These are phyloP conservation scores for Wickerhamiella allomyrinae DNA, from an alignment of 805 yeast species.

Conservation along the genomic window DNA sequence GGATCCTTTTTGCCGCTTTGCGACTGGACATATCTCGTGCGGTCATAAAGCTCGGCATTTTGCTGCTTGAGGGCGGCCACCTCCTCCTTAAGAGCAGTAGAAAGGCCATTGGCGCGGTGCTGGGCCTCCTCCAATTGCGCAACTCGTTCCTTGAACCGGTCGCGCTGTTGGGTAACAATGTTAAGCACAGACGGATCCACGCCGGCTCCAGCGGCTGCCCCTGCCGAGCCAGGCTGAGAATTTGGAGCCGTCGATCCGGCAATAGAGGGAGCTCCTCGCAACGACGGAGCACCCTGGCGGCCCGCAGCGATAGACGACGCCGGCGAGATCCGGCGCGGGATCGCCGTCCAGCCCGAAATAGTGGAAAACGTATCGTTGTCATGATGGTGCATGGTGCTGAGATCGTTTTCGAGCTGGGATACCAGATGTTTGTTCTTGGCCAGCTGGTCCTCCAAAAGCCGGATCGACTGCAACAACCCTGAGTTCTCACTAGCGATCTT, in stretches of 20 bases:
- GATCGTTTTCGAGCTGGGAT: conserved; percentile 56
- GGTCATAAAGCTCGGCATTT: conserved; percentile 66
- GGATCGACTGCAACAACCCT: conserved; percentile 19
- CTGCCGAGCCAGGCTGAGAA: neutral
- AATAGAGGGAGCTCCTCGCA: conserved; percentile 1
- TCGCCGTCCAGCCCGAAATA: conserved; percentile 25
- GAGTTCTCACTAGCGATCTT: conserved; percentile 37
- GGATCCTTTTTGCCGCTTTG: conserved; percentile 34
- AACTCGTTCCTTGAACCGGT: conserved; percentile 72
- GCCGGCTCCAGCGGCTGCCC: conserved; percentile 1
- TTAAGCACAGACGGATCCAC: conserved; percentile 37
- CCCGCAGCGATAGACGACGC: conserved; percentile 18
- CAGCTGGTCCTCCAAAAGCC: conserved; percentile 16
- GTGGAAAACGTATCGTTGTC: conserved; percentile 21
- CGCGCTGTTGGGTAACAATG: conserved; percentile 88
- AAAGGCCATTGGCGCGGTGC: conserved; percentile 39
- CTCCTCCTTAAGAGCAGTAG: conserved; percentile 51
- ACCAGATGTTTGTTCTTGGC: conserved; percentile 34
- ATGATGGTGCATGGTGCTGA: conserved; percentile 24
- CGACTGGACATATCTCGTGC: conserved; percentile 27
- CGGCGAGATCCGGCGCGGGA: conserved; percentile 28
- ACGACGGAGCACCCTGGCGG: neutral
- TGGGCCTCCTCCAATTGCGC: conserved; percentile 73
- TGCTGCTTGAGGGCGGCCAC: conserved; percentile 51
- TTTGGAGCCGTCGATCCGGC: conserved; percentile 13